Conservation (phyloP, 2,329 filamentous ascomycete genomes). For the Hypocrella siamensis region DNA sequence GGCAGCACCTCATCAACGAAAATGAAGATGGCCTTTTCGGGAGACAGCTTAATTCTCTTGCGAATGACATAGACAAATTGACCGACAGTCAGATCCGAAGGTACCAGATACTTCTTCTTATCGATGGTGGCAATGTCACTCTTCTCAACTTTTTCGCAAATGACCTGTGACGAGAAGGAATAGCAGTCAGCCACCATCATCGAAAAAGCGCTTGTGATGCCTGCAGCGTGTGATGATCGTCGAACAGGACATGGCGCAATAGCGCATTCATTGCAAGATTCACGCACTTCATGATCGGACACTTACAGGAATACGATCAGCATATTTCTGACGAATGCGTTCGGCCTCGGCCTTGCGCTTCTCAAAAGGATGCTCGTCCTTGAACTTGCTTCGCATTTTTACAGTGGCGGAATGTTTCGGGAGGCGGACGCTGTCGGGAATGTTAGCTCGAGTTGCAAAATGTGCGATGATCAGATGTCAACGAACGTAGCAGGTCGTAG, state of each 20-base stretch:
- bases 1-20: constrained; percentile 98
- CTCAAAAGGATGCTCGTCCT: constrained; percentile 99
- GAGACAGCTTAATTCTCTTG: constrained; percentile 98
- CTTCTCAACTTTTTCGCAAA: constrained; percentile 99
- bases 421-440: not conserved
- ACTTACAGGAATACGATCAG: constrained; percentile 93
- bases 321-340: constrained; percentile 97
- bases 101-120: constrained; percentile 99
- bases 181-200: not conserved
- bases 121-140: constrained; percentile 98
- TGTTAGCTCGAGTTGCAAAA: constrained; percentile 2
- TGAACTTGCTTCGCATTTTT: constrained; percentile 97
- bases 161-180: constrained; percentile 48
- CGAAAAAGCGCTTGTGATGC: not conserved
- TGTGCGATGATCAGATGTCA: too few species aligned
- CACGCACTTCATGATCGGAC: not conserved
- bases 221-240: not conserved
- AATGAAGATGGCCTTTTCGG: constrained; percentile 99
- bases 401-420: constrained; percentile 9
- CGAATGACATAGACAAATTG: constrained; percentile 99
- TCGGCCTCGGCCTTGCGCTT: constrained; percentile 99
- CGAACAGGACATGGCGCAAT: too few species aligned
- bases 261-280: not conserved
- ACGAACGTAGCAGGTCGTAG: too few species aligned
- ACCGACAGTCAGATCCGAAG: constrained; percentile 91